phyloP scores from a whole-genome alignment of 2,329 filamentous ascomycete species.

The Byssoonygena ceratinophila region DNA sequence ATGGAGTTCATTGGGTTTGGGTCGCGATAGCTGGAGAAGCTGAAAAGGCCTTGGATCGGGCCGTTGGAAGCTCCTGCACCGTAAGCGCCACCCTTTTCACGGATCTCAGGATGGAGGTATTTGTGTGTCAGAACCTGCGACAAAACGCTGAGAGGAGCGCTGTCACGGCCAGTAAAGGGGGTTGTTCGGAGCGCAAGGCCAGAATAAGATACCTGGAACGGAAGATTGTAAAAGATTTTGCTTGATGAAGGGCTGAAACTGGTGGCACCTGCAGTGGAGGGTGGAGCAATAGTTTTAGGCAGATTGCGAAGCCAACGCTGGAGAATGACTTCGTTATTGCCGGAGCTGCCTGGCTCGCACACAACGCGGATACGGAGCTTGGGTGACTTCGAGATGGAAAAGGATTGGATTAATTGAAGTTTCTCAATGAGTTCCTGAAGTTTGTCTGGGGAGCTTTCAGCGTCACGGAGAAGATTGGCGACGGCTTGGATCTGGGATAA shows the following conservation, averaged over 20 bases:
- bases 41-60: slow-evolving; percentile 72
- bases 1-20: slow-evolving; percentile 87
- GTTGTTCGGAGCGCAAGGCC: slow-evolving; percentile 71
- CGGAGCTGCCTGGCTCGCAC: slow-evolving; percentile 64
- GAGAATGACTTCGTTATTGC: slow-evolving; percentile 60
- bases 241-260: slow-evolving; percentile 32
- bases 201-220: slow-evolving; percentile 95
- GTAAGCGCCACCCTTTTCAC: slow-evolving; percentile 94
- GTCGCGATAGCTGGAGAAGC: slow-evolving; percentile 93
- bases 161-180: slow-evolving; percentile 64
- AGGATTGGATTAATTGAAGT: slow-evolving; percentile 71
- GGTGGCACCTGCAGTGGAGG: slow-evolving; percentile 15
- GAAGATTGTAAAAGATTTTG: slow-evolving; percentile 84
- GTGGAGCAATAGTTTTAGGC: slow-evolving; percentile 38
- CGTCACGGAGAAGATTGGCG: slow-evolving; percentile 58
- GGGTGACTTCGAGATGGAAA: slow-evolving; percentile 58
- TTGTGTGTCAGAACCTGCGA: slow-evolving; percentile 91
- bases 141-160: slow-evolving; percentile 75
- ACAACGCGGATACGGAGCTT: slow-evolving; percentile 72
- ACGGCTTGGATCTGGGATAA: slow-evolving; percentile 80
- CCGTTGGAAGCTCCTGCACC: slow-evolving; percentile 80
- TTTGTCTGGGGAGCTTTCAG: slow-evolving; percentile 56
- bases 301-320: slow-evolving; percentile 57
- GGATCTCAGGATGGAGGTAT: slow-evolving; percentile 91
- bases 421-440: slow-evolving; percentile 68